Conservation (phyloP, 2,329 filamentous ascomycete genomes). For the Nannizziopsis barbatae region DNA sequence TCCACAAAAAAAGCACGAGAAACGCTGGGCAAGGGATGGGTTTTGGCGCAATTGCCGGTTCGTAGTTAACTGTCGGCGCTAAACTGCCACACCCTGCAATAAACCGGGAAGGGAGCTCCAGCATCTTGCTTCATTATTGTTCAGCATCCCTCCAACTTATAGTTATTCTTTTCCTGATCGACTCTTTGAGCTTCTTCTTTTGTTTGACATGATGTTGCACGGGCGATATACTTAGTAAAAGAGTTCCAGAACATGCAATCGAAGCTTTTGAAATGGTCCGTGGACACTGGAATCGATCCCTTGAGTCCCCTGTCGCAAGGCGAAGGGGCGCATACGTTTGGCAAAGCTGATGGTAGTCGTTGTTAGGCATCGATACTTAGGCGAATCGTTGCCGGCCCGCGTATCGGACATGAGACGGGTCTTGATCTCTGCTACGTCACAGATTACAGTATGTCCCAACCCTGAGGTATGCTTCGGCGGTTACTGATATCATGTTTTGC, state of each 20-base stretch:
- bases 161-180: too few species aligned
- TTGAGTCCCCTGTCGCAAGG: background rate
- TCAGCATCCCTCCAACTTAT: too few species aligned
- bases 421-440: constrained; percentile 95
- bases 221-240: background rate
- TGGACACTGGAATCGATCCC: background rate
- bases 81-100: too few species aligned
- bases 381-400: constrained; percentile 81
- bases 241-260: constrained; percentile 2
- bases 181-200: too few species aligned
- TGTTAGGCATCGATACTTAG: constrained; percentile 62
- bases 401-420: constrained; percentile 74
- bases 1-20: too few species aligned
- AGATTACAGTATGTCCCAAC: constrained; percentile 46
- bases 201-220: too few species aligned
- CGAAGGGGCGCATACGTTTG: background rate
- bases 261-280: background rate
- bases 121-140: too few species aligned
- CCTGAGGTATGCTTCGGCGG: constrained; percentile 15
- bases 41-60: too few species aligned
- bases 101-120: too few species aligned
- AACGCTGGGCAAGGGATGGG: too few species aligned
- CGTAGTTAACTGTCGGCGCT: too few species aligned
- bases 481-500: constrained; percentile 6
- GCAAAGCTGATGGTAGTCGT: background rate